phyloP scores from a whole-genome alignment of 768 basidiomycete genomes.

The Albatrellus ellisii region DNA sequence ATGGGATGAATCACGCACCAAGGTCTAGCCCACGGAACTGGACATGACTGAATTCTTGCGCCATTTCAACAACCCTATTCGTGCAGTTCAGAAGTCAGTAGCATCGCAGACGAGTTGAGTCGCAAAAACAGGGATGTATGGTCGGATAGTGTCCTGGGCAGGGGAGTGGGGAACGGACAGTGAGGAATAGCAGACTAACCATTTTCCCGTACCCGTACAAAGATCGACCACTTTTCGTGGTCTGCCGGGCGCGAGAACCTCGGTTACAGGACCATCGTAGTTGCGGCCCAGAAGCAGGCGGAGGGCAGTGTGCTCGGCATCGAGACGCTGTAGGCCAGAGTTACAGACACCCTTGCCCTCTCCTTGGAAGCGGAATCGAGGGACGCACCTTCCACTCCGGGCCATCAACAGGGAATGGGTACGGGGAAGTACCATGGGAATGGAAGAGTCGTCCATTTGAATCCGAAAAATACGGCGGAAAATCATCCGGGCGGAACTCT shows the following conservation, averaged over 20 bases:
- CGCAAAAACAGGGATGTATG: conserved; percentile 14
- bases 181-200: conserved; percentile 31
- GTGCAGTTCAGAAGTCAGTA: conserved; percentile 8
- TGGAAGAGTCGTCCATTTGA: conserved; percentile 51
- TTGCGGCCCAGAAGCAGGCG: conserved; percentile 38
- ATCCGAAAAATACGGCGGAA: conserved; percentile 47
- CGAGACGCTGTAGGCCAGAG: conserved; percentile 3
- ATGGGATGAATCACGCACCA: conserved; percentile 30
- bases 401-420: conserved; percentile 62
- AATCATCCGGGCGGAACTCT: conserved; percentile 39
- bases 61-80: conserved; percentile 66
- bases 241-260: conserved; percentile 30
- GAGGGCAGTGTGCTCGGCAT: conserved; percentile 11
- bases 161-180: too few relatives aligned
- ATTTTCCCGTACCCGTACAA: conserved; percentile 65
- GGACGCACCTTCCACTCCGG: conserved; percentile 50
- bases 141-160: too few relatives aligned
- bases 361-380: neutral
- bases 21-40: conserved; percentile 64
- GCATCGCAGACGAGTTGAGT: neutral
- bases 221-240: conserved; percentile 52
- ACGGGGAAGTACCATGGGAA: conserved; percentile 47
- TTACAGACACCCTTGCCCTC: neutral
- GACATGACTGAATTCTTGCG: conserved; percentile 46
- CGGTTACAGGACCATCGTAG: conserved; percentile 46